Conservation (phyloP, 164 flowering plant species). For the Hamamelis virginiana region DNA sequence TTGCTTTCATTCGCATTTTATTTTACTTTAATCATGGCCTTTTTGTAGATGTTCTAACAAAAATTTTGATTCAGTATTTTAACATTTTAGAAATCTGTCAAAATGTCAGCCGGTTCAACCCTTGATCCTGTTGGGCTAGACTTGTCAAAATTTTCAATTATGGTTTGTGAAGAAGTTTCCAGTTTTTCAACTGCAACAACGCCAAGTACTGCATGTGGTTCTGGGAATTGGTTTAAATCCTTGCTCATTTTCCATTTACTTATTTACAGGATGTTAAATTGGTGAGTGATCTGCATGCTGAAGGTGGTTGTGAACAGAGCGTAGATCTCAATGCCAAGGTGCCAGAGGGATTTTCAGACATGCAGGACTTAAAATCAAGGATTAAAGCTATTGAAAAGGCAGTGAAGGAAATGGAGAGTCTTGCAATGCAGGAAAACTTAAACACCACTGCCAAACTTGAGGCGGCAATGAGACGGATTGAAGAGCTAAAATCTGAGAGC, state of each 20-base stretch:
- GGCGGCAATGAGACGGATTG: slow-evolving; percentile 32
- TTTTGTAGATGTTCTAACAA: background rate
- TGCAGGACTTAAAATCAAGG: slow-evolving; percentile 31
- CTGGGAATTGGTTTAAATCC: background rate
- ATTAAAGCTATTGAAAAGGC: slow-evolving; percentile 42
- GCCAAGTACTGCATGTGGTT: background rate
- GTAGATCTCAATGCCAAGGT: slow-evolving; percentile 15
- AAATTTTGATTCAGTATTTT: background rate
- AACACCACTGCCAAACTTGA: slow-evolving; percentile 26
- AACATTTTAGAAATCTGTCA: background rate
- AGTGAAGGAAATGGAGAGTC: slow-evolving; percentile 34
- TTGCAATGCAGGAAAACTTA: slow-evolving; percentile 25
- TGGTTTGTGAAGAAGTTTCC: background rate
- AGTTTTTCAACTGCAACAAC: background rate
- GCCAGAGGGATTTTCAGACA: slow-evolving; percentile 20
- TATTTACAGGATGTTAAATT: slow-evolving; percentile 22
- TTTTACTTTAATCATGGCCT: background rate
- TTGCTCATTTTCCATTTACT: background rate
- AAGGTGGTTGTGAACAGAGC: slow-evolving; percentile 13
- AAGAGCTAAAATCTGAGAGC: slow-evolving; percentile 33
- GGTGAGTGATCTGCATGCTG: slow-evolving; percentile 14
- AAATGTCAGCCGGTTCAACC: background rate
- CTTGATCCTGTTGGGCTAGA: background rate
- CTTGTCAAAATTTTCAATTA: background rate
- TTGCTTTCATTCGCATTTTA: no score